These are phyloP conservation scores for Endogone sp. DNA, from an alignment of 192 early-diverging fungal species.

Conservation along the genomic window DNA sequence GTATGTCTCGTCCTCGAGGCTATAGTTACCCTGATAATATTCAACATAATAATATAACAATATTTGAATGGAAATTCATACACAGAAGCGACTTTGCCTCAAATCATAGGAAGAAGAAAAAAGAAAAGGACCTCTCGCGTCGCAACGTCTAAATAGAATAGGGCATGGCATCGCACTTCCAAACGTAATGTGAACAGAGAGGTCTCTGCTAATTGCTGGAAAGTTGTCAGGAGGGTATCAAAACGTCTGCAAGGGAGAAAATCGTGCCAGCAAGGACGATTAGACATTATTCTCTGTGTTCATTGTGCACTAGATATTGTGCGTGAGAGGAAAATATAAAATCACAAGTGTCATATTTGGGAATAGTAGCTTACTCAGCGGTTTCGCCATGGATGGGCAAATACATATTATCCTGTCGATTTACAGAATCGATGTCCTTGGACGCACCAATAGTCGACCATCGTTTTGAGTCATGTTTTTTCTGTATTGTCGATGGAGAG, in stretches of 20 bases:
- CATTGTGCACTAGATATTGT: too few species aligned
- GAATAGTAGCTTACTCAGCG: constrained; percentile 22
- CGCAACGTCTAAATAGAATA: constrained; percentile 86
- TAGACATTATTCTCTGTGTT: too few species aligned
- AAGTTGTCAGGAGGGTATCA: constrained; percentile 52
- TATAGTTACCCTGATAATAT: constrained; percentile 67
- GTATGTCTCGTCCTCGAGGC: constrained; percentile 64
- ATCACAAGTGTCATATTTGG: background rate
- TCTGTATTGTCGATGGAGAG: too few species aligned
- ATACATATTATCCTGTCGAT: constrained; percentile 20
- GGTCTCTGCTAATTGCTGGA: constrained; percentile 70
- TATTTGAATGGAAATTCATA: background rate
- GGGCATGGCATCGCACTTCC: constrained; percentile 80
- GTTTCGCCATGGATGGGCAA: constrained; percentile 45
- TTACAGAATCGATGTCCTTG: constrained; percentile 7
- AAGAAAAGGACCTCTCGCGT: constrained; percentile 66
- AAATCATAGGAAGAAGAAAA: background rate
- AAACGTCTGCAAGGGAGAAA: constrained; percentile 33
- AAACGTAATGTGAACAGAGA: constrained; percentile 79
- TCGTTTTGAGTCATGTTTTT: constrained; percentile 15
- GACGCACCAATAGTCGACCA: constrained; percentile 21
- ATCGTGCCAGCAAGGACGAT: too few species aligned
- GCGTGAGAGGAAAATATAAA: too few species aligned
- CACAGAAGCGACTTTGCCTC: background rate
- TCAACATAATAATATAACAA: background rate